A percentile compares a stretch with the other conserved stretches of the same genome.
Conservation (phyloP, 257 asterid species). For the Forsythia suspensa region DNA sequence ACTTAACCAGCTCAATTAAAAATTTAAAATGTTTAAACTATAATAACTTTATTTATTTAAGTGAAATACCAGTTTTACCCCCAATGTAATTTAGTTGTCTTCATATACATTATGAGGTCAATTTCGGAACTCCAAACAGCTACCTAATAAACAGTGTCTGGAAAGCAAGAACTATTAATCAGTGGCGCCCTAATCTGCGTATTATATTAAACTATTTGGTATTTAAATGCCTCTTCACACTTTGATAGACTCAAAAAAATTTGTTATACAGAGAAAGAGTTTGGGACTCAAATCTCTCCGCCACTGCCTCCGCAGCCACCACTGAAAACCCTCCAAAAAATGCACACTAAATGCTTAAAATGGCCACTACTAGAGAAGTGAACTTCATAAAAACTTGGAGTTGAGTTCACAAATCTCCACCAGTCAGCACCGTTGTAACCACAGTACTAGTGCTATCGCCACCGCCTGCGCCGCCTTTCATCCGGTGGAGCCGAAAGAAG, state of each 20-base stretch:
- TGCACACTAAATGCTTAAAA: conserved; percentile 13
- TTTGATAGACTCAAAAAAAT: conserved; percentile 30
- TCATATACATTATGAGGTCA: conserved; percentile 7
- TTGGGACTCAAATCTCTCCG: conserved; percentile 25
- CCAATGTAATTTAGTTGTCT: background rate
- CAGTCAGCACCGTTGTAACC: conserved; percentile 19
- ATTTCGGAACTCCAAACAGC: conserved; percentile 6
- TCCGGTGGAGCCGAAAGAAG: conserved; percentile 40
- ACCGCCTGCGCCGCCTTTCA: conserved; percentile 23
- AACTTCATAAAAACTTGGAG: conserved; percentile 7
- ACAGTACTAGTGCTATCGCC: background rate
- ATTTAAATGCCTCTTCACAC: conserved; percentile 37
- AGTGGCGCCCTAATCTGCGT: conserved; percentile 47
- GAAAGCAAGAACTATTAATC: conserved; percentile 32
- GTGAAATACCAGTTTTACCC: background rate
- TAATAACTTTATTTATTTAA: background rate
- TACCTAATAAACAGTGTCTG: conserved; percentile 19
- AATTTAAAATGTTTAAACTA: background rate
- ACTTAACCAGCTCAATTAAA: background rate
- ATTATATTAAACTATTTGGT: conserved; percentile 15
- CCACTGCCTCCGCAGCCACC: conserved; percentile 4
- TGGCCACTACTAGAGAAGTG: conserved; percentile 23
- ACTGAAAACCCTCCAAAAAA: conserved; percentile 16
- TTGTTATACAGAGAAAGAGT: conserved; percentile 29
- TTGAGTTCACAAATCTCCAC: conserved; percentile 13